Evolutionary conservation across 1,284 basidiomycete species (phyloP).

Genomic region (Cystobasidiaceae sp.): DNA sequence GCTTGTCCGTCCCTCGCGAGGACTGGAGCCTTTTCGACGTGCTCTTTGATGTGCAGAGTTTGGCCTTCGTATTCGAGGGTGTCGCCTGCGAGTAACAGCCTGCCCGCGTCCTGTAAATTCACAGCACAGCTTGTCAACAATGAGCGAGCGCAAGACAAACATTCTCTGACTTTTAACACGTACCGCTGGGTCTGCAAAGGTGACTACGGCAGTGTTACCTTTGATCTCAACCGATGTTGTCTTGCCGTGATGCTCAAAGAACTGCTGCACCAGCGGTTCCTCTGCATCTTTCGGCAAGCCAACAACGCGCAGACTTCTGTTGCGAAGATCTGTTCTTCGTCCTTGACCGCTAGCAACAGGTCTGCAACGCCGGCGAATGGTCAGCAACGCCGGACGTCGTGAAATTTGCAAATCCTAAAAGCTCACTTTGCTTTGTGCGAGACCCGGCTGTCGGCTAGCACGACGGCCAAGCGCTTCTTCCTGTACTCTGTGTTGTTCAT

Average conservation of each 20-base stretch:
- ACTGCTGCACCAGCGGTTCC: slow-evolving; percentile 83
- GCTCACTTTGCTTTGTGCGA: slow-evolving; percentile 53
- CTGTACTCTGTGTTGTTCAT: slow-evolving; percentile 81
- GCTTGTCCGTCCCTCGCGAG: no score
- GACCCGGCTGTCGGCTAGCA: slow-evolving; percentile 66
- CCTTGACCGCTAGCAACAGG: slow-evolving; percentile 27
- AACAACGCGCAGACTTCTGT: slow-evolving; percentile 62
- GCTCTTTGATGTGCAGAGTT: background rate
- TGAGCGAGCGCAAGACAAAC: no score
- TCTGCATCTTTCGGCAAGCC: slow-evolving; percentile 68
- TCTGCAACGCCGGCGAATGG: background rate
- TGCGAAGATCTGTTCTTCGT: slow-evolving; percentile 53
- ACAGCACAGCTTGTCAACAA: no score
- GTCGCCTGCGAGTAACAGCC: background rate
- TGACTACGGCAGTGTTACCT: slow-evolving; percentile 57
- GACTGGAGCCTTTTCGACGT: background rate
- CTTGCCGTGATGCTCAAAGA: slow-evolving; percentile 66
- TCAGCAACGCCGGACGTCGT: no score
- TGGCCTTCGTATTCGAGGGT: background rate
- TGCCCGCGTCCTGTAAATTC: slow-evolving; percentile 18
- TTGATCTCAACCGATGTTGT: slow-evolving; percentile 59
- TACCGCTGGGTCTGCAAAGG: slow-evolving; percentile 68
- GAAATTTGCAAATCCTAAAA: background rate
- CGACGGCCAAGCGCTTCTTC: slow-evolving; percentile 75
- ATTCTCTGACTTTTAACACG: slow-evolving; percentile 43